Conservation (phyloP, 2,329 filamentous ascomycete genomes). For the Shiraia sp. region DNA sequence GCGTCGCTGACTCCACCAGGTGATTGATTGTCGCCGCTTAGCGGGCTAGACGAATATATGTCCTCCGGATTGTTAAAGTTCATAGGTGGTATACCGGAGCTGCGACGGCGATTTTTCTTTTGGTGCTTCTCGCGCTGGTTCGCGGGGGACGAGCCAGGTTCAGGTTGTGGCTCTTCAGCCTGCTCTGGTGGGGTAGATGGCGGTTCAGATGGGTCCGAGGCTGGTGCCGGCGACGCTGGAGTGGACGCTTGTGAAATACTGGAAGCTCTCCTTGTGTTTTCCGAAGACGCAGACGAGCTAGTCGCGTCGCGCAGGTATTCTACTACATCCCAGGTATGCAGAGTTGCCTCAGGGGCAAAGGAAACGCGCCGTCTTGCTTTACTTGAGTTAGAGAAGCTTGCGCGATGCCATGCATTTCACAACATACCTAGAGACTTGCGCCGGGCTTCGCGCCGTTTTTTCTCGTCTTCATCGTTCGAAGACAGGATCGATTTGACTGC, state of each 20-base stretch:
- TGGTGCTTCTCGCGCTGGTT: constrained; percentile 68
- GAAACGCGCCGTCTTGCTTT: constrained; percentile 86
- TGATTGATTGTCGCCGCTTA: constrained; percentile 62
- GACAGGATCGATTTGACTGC: constrained; percentile 60
- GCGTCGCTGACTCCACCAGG: constrained; percentile 52
- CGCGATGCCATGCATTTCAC: neutral
- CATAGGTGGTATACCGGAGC: constrained; percentile 67
- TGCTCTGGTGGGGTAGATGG: constrained; percentile 67
- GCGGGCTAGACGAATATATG: constrained; percentile 76
- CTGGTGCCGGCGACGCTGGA: constrained; percentile 36
- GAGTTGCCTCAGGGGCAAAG: constrained; percentile 93
- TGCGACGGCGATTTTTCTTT: constrained; percentile 62
- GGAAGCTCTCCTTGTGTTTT: constrained; percentile 75
- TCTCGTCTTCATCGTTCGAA: constrained; percentile 59
- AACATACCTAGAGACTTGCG: constrained; percentile 78
- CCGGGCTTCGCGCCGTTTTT: constrained; percentile 79
- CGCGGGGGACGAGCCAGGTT: constrained; percentile 63
- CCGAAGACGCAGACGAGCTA: constrained; percentile 70
- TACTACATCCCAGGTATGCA: constrained; percentile 95
- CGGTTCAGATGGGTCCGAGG: constrained; percentile 58
- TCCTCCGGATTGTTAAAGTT: constrained; percentile 67
- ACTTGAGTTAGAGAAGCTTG: constrained; percentile 12
- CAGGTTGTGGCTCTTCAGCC: constrained; percentile 62
- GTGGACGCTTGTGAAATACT: constrained; percentile 51
- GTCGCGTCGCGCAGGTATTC: constrained; percentile 89